Conservation (phyloP, 75 land plant genomes). For the Gnetum montanum region DNA sequence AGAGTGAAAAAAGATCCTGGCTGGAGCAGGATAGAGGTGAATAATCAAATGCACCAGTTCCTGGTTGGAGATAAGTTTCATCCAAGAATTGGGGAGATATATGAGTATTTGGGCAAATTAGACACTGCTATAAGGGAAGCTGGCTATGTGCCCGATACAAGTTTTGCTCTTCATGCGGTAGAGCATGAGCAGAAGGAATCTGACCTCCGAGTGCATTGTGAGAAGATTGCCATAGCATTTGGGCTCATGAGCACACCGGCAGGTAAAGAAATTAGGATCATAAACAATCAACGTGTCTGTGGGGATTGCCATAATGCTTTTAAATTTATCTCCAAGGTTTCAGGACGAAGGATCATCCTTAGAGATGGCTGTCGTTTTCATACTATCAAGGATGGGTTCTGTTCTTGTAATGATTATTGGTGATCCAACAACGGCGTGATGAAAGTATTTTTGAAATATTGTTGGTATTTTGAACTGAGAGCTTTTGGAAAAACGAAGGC, state of each 20-base stretch:
- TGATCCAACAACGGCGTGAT: constrained; percentile 1
- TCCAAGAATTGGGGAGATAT: background rate
- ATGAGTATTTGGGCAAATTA: background rate
- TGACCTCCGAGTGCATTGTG: constrained; percentile 1
- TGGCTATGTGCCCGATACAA: constrained; percentile 1
- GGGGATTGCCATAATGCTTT: constrained; percentile 6
- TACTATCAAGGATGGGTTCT: constrained; percentile 3
- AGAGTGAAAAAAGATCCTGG: constrained; percentile 7
- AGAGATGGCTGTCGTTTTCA: constrained; percentile 1
- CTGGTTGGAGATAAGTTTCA: background rate
- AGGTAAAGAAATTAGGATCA: background rate
- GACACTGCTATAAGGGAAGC: background rate
- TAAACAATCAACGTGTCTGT: constrained; percentile 3
- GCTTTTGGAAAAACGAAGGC: too few species aligned
- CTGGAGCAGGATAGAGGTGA: constrained; percentile 5
- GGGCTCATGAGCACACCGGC: constrained; percentile 2
- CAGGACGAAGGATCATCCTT: background rate
- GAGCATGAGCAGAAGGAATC: constrained; percentile 5
- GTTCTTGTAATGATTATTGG: constrained; percentile 4
- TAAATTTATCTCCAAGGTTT: constrained; percentile 4
- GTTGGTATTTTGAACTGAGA: too few species aligned
- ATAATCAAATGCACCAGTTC: background rate
- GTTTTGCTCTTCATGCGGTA: constrained; percentile 6
- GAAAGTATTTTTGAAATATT: too few species aligned
- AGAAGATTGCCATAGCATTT: constrained; percentile 9